Percentiles rank a stretch among this genome's conserved stretches.
These are phyloP conservation scores for Cryptococcus sp. DNA, from an alignment of 1,284 basidiomycete species.

Conservation along the genomic window DNA sequence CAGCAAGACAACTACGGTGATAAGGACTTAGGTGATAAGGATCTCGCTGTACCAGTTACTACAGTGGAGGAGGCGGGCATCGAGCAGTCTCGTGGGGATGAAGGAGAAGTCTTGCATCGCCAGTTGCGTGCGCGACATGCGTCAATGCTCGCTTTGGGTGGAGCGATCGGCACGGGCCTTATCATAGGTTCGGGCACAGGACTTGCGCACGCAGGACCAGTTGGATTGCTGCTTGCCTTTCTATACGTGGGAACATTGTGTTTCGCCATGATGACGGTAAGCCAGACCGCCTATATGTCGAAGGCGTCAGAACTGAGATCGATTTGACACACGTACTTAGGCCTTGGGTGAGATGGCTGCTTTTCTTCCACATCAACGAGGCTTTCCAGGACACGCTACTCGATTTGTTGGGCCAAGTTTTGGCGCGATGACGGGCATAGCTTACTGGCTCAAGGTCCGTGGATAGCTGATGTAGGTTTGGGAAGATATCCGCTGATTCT, in stretches of 20 bases:
- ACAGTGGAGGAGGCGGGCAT: too few species aligned
- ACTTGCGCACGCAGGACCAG: slow-evolving; percentile 51
- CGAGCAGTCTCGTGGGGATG: too few species aligned
- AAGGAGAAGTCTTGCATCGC: slow-evolving; percentile 2
- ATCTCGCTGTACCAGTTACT: too few species aligned
- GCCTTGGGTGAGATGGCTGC: slow-evolving; percentile 18
- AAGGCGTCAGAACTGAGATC: neutral
- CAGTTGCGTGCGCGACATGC: slow-evolving; percentile 27
- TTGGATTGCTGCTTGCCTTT: slow-evolving; percentile 45
- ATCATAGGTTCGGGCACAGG: slow-evolving; percentile 52
- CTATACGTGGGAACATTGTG: slow-evolving; percentile 25
- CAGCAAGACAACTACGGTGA: too few species aligned
- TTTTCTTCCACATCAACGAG: slow-evolving; percentile 20
- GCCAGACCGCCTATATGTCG: neutral
- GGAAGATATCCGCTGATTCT: neutral
- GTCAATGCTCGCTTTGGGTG: slow-evolving; percentile 54
- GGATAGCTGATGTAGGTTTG: neutral
- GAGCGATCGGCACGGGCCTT: slow-evolving; percentile 54
- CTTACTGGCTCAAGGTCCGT: slow-evolving; percentile 13
- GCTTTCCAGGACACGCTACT: slow-evolving; percentile 21
- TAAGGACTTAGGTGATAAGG: too few species aligned
- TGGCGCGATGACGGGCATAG: slow-evolving; percentile 11
- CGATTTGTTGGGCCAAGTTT: slow-evolving; percentile 17
- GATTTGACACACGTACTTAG: neutral
- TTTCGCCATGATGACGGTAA: slow-evolving; percentile 17